A percentile compares a stretch with the other conserved stretches of the same genome.
Evolutionary conservation across 164 flowering plant species (phyloP).

Genomic region (Vitis vinifera): DNA sequence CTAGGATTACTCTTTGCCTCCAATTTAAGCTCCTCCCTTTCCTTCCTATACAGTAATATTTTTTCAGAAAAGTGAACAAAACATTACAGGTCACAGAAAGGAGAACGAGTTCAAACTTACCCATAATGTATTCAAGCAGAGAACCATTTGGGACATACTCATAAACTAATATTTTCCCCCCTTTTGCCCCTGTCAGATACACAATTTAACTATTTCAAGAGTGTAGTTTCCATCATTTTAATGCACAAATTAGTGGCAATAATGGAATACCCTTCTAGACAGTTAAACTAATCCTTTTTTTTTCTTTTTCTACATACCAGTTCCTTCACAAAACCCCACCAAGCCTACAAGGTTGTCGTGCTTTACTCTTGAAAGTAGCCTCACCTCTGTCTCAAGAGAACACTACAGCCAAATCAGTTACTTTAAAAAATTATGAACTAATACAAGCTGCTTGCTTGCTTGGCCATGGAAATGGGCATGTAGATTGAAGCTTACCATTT

Average conservation of each 20-base stretch:
- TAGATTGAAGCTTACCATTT: conserved; percentile 43
- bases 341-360: conserved; percentile 60
- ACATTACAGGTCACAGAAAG: not conserved
- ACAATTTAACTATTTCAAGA: not conserved
- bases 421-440: not conserved
- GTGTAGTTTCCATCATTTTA: too few species aligned
- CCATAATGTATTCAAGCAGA: conserved; percentile 59
- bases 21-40: conserved; percentile 54
- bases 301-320: conserved; percentile 25
- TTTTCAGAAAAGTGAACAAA: not conserved
- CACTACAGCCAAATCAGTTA: not conserved
- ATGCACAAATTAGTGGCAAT: not conserved
- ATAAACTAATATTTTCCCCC: conserved; percentile 49
- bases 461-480: not conserved
- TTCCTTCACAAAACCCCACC: conserved; percentile 69
- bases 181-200: conserved; percentile 29
- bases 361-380: conserved; percentile 54
- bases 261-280: not conserved
- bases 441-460: not conserved
- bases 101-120: conserved; percentile 25
- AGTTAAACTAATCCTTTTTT: not conserved
- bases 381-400: conserved; percentile 50
- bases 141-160: conserved; percentile 73
- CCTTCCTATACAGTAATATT: conserved; percentile 36
- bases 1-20: conserved; percentile 69